Evolutionary conservation across 208 protist genomes (phyloP).

Genomic region (Vickermania ingenoplastis): DNA sequence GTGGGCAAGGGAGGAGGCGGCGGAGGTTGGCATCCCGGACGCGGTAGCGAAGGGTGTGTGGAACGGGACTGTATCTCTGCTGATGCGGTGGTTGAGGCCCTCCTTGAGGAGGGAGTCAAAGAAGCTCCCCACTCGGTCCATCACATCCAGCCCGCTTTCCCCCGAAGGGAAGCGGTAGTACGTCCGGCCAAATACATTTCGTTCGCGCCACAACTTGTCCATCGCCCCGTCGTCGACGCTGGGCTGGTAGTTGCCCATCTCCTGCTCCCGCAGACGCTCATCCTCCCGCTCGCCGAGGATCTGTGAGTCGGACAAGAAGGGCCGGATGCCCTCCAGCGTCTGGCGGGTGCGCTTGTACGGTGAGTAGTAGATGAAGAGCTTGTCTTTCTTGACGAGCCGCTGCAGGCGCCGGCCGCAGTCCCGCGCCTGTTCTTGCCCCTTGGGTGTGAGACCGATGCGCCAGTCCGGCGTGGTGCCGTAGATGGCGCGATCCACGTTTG

Average conservation of each 20-base stretch:
- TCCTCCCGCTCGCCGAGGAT: slow-evolving; percentile 86
- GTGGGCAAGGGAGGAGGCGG: too few relatives aligned
- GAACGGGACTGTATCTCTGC: too few relatives aligned
- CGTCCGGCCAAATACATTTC: slow-evolving; percentile 67
- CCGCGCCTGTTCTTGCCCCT: slow-evolving; percentile 69
- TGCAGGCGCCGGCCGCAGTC: slow-evolving; percentile 72
- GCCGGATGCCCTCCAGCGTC: slow-evolving; percentile 76
- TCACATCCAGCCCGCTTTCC: slow-evolving; percentile 87
- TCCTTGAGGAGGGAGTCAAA: slow-evolving; percentile 80
- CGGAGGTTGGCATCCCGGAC: too few relatives aligned
- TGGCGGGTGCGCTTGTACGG: slow-evolving; percentile 81
- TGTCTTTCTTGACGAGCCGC: slow-evolving; percentile 65
- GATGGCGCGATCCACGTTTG: slow-evolving; percentile 69
- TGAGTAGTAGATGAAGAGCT: slow-evolving; percentile 84
- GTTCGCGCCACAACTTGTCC: slow-evolving; percentile 58
- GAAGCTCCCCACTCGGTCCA: slow-evolving; percentile 83
- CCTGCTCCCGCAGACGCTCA: slow-evolving; percentile 89
- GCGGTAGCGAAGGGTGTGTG: too few relatives aligned
- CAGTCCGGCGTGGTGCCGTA: slow-evolving; percentile 85
- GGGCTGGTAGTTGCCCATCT: slow-evolving; percentile 91
- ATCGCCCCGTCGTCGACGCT: slow-evolving; percentile 28
- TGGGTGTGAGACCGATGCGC: slow-evolving; percentile 75
- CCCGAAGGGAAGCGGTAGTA: slow-evolving; percentile 89
- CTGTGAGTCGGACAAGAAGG: slow-evolving; percentile 46
- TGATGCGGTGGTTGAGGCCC: slow-evolving; percentile 8